phyloP scores from a whole-genome alignment of 768 basidiomycete genomes.

The Rhizopogon vinicolor region DNA sequence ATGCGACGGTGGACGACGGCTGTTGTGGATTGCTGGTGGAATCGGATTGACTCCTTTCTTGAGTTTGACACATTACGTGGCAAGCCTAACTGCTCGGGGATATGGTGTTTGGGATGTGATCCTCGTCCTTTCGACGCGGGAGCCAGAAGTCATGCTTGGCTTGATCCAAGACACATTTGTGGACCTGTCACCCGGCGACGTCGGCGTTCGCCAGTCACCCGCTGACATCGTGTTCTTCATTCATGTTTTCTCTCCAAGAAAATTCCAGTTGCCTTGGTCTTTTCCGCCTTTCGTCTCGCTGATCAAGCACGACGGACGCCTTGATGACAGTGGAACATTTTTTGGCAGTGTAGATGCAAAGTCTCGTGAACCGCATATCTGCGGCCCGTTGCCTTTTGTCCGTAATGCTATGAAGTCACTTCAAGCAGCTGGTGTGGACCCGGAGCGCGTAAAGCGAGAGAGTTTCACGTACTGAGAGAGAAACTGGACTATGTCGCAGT shows the following conservation, averaged over 20 bases:
- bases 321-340: conserved; percentile 14
- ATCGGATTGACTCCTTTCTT: conserved; percentile 65
- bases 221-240: conserved; percentile 11
- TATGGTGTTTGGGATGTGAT: conserved; percentile 36
- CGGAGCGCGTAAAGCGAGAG: conserved; percentile 18
- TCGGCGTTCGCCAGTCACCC: not conserved
- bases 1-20: conserved; percentile 21
- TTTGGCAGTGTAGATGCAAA: conserved; percentile 14
- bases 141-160: conserved; percentile 45
- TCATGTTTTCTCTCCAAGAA: conserved; percentile 10
- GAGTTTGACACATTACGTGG: conserved; percentile 37
- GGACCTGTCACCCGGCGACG: not conserved
- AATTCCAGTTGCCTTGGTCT: not conserved
- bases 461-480: conserved; percentile 17
- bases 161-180: conserved; percentile 32
- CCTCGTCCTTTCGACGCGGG: conserved; percentile 47
- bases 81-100: conserved; percentile 9
- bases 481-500: not conserved
- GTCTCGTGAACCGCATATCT: conserved; percentile 14
- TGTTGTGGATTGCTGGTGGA: conserved; percentile 61
- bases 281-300: conserved; percentile 9
- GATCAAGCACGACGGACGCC: conserved; percentile 11
- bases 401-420: conserved; percentile 18
- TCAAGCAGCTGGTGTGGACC: conserved; percentile 15
- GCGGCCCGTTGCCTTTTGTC: conserved; percentile 22